phyloP scores from a whole-genome alignment of 306 rosid genomes.

The Mimosa pudica region DNA sequence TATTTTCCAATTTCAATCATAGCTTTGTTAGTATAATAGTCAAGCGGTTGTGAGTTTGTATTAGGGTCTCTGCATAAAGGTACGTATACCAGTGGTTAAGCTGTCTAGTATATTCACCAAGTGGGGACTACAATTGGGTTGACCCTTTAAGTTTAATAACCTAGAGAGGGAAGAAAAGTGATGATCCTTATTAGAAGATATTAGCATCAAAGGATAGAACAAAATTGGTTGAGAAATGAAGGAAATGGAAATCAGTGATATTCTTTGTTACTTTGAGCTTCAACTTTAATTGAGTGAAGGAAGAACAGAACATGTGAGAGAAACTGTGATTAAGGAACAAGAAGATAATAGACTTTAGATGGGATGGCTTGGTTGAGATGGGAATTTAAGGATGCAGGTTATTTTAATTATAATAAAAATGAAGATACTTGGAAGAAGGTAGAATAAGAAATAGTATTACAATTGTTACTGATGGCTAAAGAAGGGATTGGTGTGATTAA shows the following conservation, averaged over 20 bases:
- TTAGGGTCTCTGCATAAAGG: too few relatives aligned
- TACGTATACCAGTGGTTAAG: too few relatives aligned
- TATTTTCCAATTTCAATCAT: background rate
- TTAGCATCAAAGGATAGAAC: background rate
- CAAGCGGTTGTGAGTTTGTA: too few relatives aligned
- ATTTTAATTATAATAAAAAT: background rate
- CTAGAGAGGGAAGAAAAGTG: background rate
- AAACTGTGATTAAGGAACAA: background rate
- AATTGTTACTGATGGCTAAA: background rate
- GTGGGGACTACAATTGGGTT: too few relatives aligned
- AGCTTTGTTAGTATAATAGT: background rate
- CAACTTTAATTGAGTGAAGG: background rate
- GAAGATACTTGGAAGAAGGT: constrained; percentile 6
- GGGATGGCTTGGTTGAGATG: constrained; percentile 20
- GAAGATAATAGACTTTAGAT: constrained; percentile 14
- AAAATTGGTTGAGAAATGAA: constrained; percentile 9
- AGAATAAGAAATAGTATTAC: background rate
- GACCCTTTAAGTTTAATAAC: too few relatives aligned
- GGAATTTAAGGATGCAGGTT: constrained; percentile 15
- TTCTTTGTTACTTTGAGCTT: background rate
- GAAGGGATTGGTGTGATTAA: background rate
- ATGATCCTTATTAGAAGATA: background rate
- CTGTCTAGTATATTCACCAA: too few relatives aligned
- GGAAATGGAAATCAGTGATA: background rate
- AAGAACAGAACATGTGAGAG: background rate